A percentile compares a stretch with the other conserved stretches of the same genome.
These are phyloP conservation scores for Colletotrichum sp. DNA, from an alignment of 2,329 filamentous ascomycete species.

Conservation along the genomic window DNA sequence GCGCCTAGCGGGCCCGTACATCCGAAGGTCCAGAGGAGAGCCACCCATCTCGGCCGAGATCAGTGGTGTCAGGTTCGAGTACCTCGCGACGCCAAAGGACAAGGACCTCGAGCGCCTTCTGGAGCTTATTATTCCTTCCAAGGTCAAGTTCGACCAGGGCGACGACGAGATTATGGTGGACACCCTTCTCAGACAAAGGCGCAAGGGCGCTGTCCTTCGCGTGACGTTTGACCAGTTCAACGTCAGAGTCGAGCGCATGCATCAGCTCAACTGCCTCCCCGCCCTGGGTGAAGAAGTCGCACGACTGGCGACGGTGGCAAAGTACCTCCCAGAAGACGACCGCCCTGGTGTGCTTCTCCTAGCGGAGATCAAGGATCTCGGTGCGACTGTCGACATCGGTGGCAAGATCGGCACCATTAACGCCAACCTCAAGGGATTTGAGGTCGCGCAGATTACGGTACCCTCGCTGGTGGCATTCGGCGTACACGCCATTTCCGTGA, in stretches of 20 bases:
- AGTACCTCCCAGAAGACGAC: slow-evolving; percentile 96
- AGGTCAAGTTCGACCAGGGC: slow-evolving; percentile 82
- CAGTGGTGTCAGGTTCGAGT: slow-evolving; percentile 73
- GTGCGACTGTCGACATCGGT: slow-evolving; percentile 67
- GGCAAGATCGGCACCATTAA: slow-evolving; percentile 71
- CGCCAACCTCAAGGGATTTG: slow-evolving; percentile 64
- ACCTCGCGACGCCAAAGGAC: slow-evolving; percentile 74
- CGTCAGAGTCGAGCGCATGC: slow-evolving; percentile 65
- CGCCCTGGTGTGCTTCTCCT: slow-evolving; percentile 86
- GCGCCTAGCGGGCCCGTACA: slow-evolving; percentile 74
- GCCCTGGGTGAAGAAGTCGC: slow-evolving; percentile 79
- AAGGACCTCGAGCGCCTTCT: slow-evolving; percentile 82
- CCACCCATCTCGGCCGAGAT: slow-evolving; percentile 70
- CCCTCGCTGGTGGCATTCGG: slow-evolving; percentile 85
- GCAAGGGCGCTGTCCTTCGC: slow-evolving; percentile 84
- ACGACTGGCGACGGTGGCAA: slow-evolving; percentile 85
- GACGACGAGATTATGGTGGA: slow-evolving; percentile 96
- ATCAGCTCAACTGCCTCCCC: slow-evolving; percentile 71
- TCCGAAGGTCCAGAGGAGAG: slow-evolving; percentile 55
- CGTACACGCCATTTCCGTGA: slow-evolving; percentile 65
- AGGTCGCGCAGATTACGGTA: slow-evolving; percentile 82
- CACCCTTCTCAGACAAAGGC: slow-evolving; percentile 83
- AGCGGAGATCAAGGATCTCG: slow-evolving; percentile 67
- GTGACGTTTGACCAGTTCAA: slow-evolving; percentile 70
- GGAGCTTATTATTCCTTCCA: slow-evolving; percentile 88